These are phyloP conservation scores for Psilocybe subaeruginosa DNA, from an alignment of 768 basidiomycete genomes.

Conservation along the genomic window DNA sequence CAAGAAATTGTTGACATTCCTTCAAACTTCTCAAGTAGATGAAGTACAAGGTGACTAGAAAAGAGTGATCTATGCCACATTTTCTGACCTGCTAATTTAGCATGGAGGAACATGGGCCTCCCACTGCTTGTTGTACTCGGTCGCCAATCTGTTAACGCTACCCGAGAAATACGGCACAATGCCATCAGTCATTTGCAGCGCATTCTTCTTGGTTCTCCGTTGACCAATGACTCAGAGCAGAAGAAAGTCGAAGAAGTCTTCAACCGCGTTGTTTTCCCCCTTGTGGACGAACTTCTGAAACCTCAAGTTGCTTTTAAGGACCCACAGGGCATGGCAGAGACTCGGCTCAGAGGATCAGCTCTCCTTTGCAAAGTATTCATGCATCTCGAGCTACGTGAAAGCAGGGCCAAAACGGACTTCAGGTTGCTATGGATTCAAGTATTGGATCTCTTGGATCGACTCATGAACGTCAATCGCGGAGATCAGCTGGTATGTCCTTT, in stretches of 20 bases:
- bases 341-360: slow-evolving; percentile 84
- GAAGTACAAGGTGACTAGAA: slow-evolving; percentile 42
- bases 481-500: slow-evolving; percentile 78
- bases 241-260: slow-evolving; percentile 81
- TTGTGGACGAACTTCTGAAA: slow-evolving; percentile 89
- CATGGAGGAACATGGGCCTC: slow-evolving; percentile 78
- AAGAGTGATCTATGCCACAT: background rate
- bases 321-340: slow-evolving; percentile 89
- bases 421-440: slow-evolving; percentile 86
- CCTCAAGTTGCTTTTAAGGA: slow-evolving; percentile 80
- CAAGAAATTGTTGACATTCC: slow-evolving; percentile 60
- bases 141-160: slow-evolving; percentile 81
- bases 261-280: slow-evolving; percentile 87
- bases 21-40: slow-evolving; percentile 47
- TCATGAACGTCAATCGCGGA: slow-evolving; percentile 84
- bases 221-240: slow-evolving; percentile 58
- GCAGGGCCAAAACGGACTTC: slow-evolving; percentile 60
- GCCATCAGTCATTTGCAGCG: slow-evolving; percentile 85
- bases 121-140: slow-evolving; percentile 75
- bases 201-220: slow-evolving; percentile 76
- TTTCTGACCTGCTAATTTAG: slow-evolving; percentile 32
- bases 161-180: slow-evolving; percentile 81
- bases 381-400: slow-evolving; percentile 84
- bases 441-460: slow-evolving; percentile 82
- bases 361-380: slow-evolving; percentile 95